Conservation (phyloP, 345 rosid species). For the Pseudoturritis turrita region DNA sequence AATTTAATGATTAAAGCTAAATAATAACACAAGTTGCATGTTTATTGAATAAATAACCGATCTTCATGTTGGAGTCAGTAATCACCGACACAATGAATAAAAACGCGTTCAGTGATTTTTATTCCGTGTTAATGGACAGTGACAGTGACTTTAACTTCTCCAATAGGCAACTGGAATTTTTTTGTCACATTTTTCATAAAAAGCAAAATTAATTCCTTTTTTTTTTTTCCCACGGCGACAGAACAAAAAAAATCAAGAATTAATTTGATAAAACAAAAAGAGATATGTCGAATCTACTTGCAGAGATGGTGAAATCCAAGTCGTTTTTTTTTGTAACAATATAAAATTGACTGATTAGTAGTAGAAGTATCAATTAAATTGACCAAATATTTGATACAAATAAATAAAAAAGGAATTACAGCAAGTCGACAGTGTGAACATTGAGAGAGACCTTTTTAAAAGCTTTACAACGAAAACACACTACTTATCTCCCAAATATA, state of each 20-base stretch:
- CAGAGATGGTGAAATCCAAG: not conserved
- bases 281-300: not conserved
- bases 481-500: conserved; percentile 4
- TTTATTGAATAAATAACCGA: not conserved
- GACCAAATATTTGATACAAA: not conserved
- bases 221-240: no score
- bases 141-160: conserved; percentile 18
- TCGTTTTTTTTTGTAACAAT: not conserved
- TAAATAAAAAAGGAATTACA: not conserved
- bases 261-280: no score
- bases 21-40: not conserved
- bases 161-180: not conserved
- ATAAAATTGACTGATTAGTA: no score
- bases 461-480: conserved; percentile 20
- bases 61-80: not conserved
- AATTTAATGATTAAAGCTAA: not conserved
- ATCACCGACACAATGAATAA: conserved; percentile 19
- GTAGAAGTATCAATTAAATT: no score
- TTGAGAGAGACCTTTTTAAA: conserved; percentile 6
- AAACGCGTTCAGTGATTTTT: conserved; percentile 11
- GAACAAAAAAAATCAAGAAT: not conserved
- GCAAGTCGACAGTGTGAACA: conserved; percentile 28
- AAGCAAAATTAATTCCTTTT: not conserved
- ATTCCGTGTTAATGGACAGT: not conserved
- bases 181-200: not conserved